phyloP scores from a whole-genome alignment of 2,329 filamentous ascomycete genomes.

The Ceratocystiopsis sp. region DNA sequence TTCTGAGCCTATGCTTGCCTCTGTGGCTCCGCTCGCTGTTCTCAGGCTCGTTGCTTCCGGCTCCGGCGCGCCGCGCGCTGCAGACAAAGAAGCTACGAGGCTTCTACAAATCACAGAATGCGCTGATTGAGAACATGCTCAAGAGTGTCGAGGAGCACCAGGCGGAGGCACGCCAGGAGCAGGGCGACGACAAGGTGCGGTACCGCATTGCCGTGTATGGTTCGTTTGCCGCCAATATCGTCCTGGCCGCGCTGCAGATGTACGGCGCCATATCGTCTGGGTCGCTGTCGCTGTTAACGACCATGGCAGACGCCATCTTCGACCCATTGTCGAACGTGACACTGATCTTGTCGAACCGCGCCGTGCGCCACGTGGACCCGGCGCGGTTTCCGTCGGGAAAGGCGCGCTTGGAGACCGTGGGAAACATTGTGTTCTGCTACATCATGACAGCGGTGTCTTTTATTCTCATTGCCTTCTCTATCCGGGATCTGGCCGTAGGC shows the following conservation, averaged over 20 bases:
- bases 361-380: slow-evolving; percentile 73
- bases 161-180: slow-evolving; percentile 62
- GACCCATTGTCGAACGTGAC: slow-evolving; percentile 82
- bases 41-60: slow-evolving; percentile 14
- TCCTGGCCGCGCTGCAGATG: slow-evolving; percentile 65
- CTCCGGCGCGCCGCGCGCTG: slow-evolving; percentile 16
- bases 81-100: slow-evolving; percentile 36
- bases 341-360: slow-evolving; percentile 71
- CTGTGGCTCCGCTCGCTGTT: slow-evolving; percentile 17
- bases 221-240: slow-evolving; percentile 62
- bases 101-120: slow-evolving; percentile 86
- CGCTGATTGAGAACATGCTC: slow-evolving; percentile 78
- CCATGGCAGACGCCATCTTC: slow-evolving; percentile 90
- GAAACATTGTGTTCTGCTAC: slow-evolving; percentile 93
- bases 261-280: slow-evolving; percentile 76
- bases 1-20: slow-evolving; percentile 14
- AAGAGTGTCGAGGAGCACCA: slow-evolving; percentile 88
- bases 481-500: slow-evolving; percentile 45
- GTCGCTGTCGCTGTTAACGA: slow-evolving; percentile 92
- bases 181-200: slow-evolving; percentile 64
- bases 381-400: slow-evolving; percentile 82
- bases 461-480: slow-evolving; percentile 80
- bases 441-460: slow-evolving; percentile 86
- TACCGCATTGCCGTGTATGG: slow-evolving; percentile 50
- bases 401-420: slow-evolving; percentile 83